phyloP scores from a whole-genome alignment of 768 basidiomycete genomes.

The Pleurotus tuber-regium region DNA sequence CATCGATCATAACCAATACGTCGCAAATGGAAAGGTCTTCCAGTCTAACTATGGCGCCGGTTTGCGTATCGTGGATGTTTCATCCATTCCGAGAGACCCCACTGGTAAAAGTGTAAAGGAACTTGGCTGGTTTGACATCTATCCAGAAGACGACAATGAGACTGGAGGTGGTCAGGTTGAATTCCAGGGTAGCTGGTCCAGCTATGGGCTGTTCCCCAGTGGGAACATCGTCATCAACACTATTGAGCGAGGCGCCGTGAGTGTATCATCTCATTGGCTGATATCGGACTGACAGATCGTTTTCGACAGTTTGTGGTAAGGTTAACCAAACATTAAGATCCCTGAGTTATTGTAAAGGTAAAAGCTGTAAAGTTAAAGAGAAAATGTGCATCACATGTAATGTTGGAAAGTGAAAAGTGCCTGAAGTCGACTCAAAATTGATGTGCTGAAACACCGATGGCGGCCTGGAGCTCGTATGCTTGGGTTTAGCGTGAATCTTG shows the following conservation, averaged over 20 bases:
- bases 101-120: conserved; percentile 20
- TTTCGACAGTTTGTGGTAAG: background rate
- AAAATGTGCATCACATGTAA: no score
- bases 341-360: background rate
- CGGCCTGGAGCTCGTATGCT: no score
- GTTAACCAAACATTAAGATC: background rate
- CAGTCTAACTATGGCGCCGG: conserved; percentile 29
- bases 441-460: no score
- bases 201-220: conserved; percentile 15
- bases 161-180: conserved; percentile 10
- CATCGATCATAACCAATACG: conserved; percentile 29
- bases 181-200: conserved; percentile 15
- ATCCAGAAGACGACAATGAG: conserved; percentile 7
- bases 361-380: no score
- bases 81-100: conserved; percentile 25
- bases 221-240: conserved; percentile 17
- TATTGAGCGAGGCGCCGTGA: conserved; percentile 13
- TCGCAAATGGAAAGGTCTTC: conserved; percentile 24
- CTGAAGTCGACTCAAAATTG: no score
- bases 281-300: background rate
- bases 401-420: no score
- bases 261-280: background rate
- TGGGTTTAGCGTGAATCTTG: no score
- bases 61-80: conserved; percentile 25
- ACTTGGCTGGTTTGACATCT: conserved; percentile 1